A percentile compares a stretch with the other conserved stretches of the same genome.
Evolutionary conservation across 495 filamentous ascomycete genomes (phyloP).

Genomic region (Niebla homalea): DNA sequence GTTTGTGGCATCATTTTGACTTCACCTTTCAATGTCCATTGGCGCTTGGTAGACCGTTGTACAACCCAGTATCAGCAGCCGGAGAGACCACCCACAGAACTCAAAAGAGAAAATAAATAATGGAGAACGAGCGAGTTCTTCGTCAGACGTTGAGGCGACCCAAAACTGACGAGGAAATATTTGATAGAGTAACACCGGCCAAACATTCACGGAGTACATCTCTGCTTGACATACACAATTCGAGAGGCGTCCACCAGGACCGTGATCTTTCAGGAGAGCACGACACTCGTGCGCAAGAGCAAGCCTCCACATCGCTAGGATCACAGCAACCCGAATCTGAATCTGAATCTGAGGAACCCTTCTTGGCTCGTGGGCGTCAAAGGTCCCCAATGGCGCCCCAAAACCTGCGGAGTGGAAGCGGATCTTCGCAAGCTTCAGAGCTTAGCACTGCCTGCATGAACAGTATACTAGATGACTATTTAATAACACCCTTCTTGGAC

Average conservation of each 20-base stretch:
- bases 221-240: background rate
- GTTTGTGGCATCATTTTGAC: background rate
- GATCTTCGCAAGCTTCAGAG: background rate
- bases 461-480: background rate
- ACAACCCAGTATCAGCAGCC: background rate
- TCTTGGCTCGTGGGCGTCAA: background rate
- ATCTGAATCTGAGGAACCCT: background rate
- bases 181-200: background rate
- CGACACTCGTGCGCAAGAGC: background rate
- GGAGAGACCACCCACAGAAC: background rate
- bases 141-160: background rate
- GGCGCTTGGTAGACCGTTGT: background rate
- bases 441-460: background rate
- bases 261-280: background rate
- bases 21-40: background rate
- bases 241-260: background rate
- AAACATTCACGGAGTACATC: background rate
- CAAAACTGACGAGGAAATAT: slow-evolving; percentile 2
- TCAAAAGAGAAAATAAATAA: background rate
- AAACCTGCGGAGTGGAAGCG: too few species aligned
- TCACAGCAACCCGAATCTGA: background rate
- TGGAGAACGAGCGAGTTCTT: background rate
- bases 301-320: background rate
- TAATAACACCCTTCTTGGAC: background rate
- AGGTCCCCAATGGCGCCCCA: background rate